A percentile compares a stretch with the other conserved stretches of the same genome.
These are phyloP conservation scores for Glycine latifolia DNA, from an alignment of 306 rosid genomes.

Conservation along the genomic window DNA sequence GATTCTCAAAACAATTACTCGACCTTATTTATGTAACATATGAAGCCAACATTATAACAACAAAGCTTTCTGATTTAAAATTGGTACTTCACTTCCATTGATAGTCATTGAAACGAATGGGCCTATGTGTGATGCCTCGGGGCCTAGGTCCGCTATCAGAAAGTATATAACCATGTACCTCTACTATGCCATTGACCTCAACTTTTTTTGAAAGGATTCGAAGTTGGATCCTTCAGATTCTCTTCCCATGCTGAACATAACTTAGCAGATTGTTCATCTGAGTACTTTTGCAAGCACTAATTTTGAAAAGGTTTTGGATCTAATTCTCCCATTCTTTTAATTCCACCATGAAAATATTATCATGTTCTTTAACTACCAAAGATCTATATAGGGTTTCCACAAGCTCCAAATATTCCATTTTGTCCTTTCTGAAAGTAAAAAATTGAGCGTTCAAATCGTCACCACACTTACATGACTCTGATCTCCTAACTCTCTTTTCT, in stretches of 20 bases:
- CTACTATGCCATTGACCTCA: conserved; percentile 31
- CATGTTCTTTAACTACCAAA: no score
- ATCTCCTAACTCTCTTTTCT: no score
- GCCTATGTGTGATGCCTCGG: no score
- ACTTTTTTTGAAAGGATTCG: conserved; percentile 50
- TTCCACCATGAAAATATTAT: background rate
- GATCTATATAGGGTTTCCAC: no score
- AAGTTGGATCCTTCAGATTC: conserved; percentile 35
- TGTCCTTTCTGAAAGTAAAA: no score
- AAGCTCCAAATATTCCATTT: no score
- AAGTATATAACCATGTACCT: conserved; percentile 23
- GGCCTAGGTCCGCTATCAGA: background rate
- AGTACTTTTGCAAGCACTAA: conserved; percentile 36
- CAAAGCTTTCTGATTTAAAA: background rate
- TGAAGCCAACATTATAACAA: background rate
- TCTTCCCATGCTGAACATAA: conserved; percentile 51
- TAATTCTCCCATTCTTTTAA: conserved; percentile 49
- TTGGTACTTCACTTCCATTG: no score
- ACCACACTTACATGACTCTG: no score
- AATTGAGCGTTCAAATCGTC: no score
- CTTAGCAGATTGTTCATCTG: conserved; percentile 40
- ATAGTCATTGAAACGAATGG: no score
- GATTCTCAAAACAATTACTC: background rate
- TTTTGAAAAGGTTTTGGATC: conserved; percentile 49
- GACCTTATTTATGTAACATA: background rate